Conservation (phyloP, 192 early-diverging fungal genomes). For the Backusella luteola region DNA sequence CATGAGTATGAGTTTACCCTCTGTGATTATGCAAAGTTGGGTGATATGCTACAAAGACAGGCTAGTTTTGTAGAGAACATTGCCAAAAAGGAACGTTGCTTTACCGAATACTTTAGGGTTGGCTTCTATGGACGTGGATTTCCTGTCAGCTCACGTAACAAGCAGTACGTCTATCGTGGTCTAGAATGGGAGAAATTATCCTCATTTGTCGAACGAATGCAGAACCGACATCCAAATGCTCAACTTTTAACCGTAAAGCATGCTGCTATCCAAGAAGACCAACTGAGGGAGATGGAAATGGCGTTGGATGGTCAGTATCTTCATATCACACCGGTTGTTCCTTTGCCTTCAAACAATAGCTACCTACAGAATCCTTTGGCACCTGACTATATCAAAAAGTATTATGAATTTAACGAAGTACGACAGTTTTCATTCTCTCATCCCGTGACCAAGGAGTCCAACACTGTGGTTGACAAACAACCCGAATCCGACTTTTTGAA, state of each 20-base stretch:
- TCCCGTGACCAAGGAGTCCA: conserved; percentile 48
- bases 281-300: conserved; percentile 39
- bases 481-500: conserved; percentile 67
- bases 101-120: conserved; percentile 68
- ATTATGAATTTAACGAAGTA: conserved; percentile 68
- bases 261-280: conserved; percentile 40
- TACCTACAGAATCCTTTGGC: conserved; percentile 35
- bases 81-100: conserved; percentile 50
- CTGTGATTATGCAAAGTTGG: conserved; percentile 53
- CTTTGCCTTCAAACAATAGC: conserved; percentile 31
- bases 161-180: conserved; percentile 71
- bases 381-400: conserved; percentile 50
- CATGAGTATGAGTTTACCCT: conserved; percentile 54
- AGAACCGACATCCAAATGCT: conserved; percentile 62
- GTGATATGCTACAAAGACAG: conserved; percentile 54
- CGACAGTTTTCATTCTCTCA: conserved; percentile 61
- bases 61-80: conserved; percentile 52
- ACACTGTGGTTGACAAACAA: conserved; percentile 30
- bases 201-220: conserved; percentile 68
- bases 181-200: conserved; percentile 74
- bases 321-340: conserved; percentile 65
- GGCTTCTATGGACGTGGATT: conserved; percentile 69
- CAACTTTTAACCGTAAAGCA: conserved; percentile 46
- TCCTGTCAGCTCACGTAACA: conserved; percentile 48
- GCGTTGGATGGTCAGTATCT: conserved; percentile 51